Percentiles rank a stretch among this genome's conserved stretches.
These are phyloP conservation scores for Phytophthora syringae DNA, from an alignment of 352 stramenopile species.

Conservation along the genomic window DNA sequence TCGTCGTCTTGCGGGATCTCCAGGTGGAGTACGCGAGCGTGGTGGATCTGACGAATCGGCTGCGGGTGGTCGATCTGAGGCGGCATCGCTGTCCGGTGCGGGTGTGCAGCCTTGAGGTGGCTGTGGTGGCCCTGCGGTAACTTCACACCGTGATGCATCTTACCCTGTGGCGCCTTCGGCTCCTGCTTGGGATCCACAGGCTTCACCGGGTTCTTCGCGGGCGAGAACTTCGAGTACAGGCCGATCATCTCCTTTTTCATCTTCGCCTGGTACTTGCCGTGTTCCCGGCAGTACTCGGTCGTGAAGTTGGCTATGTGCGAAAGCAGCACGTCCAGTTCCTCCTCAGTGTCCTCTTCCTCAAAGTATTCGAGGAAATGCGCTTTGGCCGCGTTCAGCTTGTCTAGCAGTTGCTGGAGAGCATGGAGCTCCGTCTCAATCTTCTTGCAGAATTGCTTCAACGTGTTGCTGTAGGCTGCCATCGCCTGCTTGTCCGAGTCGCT, in stretches of 20 bases:
- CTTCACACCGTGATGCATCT: conserved; percentile 31
- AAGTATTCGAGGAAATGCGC: conserved; percentile 82
- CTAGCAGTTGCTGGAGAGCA: conserved; percentile 51
- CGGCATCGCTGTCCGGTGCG: conserved; percentile 30
- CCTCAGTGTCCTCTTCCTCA: conserved; percentile 80
- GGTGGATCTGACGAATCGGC: conserved; percentile 34
- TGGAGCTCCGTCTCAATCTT: conserved; percentile 69
- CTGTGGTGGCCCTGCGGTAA: conserved; percentile 18
- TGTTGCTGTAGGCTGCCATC: conserved; percentile 46
- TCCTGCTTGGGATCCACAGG: conserved; percentile 33
- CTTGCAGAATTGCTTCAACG: conserved; percentile 63
- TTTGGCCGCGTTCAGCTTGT: conserved; percentile 72
- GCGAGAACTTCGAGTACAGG: conserved; percentile 41
- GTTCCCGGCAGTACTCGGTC: conserved; percentile 71
- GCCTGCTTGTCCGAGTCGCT: conserved; percentile 36
- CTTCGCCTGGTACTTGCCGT: conserved; percentile 68
- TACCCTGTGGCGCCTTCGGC: conserved; percentile 22
- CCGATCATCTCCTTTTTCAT: conserved; percentile 51
- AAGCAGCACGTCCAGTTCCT: conserved; percentile 80
- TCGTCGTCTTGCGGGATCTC: conserved; percentile 36
- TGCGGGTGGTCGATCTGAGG: conserved; percentile 39
- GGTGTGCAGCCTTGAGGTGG: conserved; percentile 23
- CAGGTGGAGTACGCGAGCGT: conserved; percentile 34
- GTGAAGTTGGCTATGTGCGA: conserved; percentile 81
- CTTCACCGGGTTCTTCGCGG: conserved; percentile 35